Evolutionary conservation across 1,139 yeast species (phyloP), one percentile per base, ranked within the genome.

Genomic region (Pneumocystis sp.): DNA sequence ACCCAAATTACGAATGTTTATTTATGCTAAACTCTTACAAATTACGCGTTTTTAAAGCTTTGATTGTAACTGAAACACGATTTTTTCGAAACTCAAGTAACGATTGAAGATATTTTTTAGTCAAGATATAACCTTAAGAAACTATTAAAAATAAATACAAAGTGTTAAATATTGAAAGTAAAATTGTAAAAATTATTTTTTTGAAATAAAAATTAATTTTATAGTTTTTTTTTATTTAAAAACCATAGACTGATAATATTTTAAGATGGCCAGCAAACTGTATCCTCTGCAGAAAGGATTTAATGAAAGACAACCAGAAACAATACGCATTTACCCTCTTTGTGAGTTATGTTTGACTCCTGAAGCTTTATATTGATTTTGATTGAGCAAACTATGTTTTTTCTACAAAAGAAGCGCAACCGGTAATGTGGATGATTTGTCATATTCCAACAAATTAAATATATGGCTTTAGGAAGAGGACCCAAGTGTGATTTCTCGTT

Each of bases 371-470:
- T 3, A 6, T 39, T 42, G 45, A 39, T 25, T 39, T 21, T 25
- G 29, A 2, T 21, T 6, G 4, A 59, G 61, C 75, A 29, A 75
- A 74, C 67, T 75, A 75, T 67, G 73, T 73, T 6, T 74, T 75
- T 61, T 74, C 72, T 44, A 70, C 71, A n/a, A 75, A 74, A 66
- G 75, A 71, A 63, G 70, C 70, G 2, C 75, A 72, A 65, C 75
- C 74, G 8, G 57, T 50, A 50, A 12, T 50, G n/a, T 10, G 12
- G 1, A 50, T 25, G 17, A 12, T 25, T 50, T 21, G 21, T 21
- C 12, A 4, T 50, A 15, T 25, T 12, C 12, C 25, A 15, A 21
- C 7, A 50, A 25, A 25, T 12, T 50, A 50, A 50, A 17, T 8
- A 25, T 50, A 8, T 17, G 21, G 25, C 25, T 12, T 25, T 50